Base-by-base conservation (phyloP, 2,329 filamentous ascomycete genomes). In the Dryadomyces quercivorus region DNA sequence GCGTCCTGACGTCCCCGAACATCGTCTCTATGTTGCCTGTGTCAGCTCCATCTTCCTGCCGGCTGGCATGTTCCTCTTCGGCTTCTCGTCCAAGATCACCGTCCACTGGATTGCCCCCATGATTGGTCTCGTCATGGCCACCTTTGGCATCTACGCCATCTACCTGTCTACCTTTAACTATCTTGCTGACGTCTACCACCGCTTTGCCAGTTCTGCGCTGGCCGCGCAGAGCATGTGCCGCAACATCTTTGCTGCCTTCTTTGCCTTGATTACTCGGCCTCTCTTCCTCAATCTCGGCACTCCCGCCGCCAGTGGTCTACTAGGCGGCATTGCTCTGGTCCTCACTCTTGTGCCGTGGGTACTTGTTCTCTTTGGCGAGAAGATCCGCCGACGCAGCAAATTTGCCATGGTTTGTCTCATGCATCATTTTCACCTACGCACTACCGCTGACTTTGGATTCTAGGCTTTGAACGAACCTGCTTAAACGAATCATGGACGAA, bases 161-260 rank as follows among this genome's bases (percentile, higher is more conserved):
- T 94, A 94, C 64, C 76, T 96, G 1, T 85, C 90, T 2, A 87
- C 89, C 0, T 95, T 96, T 72, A 96, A 96, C 65, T 96, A 95
- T 62, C 76, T 96, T 1, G 89, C 90, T 20, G 91, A 96, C 64
- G 85, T 84, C 1, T 96, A 95, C 67, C 85, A 90, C 64, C 75
- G 79, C 2, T 95, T 92, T 62, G 88, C 91, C 0, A 89, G 84
- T 43, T 93, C 87, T 1, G 90, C 91, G 0, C 72, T 95, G 6
- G 91, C 91, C 0, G 88, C 90, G 1, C 89, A 95, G 70, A 86
- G 81, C 16, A 94, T 88, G 65, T 92, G 88, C 62, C 80, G 91
- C 12, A 96, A 95, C 65, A 73, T 95, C 2, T 71, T 95, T 0
- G 89, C 85, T 9, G 91, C 89, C 2, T 69, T 82, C 0, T 95